Base-by-base conservation (phyloP, 1,284 basidiomycete genomes). In the Ustilago shanxiensis region DNA sequence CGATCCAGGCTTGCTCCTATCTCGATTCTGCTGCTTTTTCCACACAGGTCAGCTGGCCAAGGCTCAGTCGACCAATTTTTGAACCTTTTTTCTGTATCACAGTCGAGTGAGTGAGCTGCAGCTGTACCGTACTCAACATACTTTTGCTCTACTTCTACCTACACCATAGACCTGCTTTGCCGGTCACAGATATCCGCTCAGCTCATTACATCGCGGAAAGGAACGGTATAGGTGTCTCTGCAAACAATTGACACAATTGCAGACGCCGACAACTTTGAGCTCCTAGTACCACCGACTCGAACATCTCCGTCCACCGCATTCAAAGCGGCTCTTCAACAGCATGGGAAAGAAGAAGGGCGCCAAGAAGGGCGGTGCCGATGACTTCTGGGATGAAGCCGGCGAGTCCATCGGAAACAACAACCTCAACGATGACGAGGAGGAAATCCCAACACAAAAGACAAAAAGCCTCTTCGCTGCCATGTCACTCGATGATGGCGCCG, bases 301-400 rank as follows among this genome's bases (percentile, higher is more conserved):
- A 28, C 37, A n/a, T 22, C 26, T 18, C 39, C 9, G 39, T 44
- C n/a, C 39, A 61, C 54, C 39, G 49, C 54, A 33, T n/a, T 6
- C 45, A 35, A 7, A 61, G 58, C 62, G 53, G 47, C 62, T 37
- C 44, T 37, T 44, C 65, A 18, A 49, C 47, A 79, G 37, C 28
- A 83, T 83, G 81, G 81, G 81, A 61, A 83, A 83, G 79, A 75
- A 75, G 60, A 83, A 83, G 68, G 79, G 78, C 62, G 81, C 76
- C 44, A 70, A 68, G 68, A 81, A 81, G 66, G 80, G 79, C 65
- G 76, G 72, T 35, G 74, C 64, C 57, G 80, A 82, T 39, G 80
- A 82, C 66, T 82, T 79, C 64, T 83, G 81, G 80, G 80, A 80
- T 33, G 79, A 82, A 47, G 80, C 79, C 31, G 79, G 72, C 39